These are phyloP conservation scores for Colletotrichum sidae DNA, from an alignment of 2,329 filamentous ascomycete genomes.

Conservation along the genomic window DNA sequence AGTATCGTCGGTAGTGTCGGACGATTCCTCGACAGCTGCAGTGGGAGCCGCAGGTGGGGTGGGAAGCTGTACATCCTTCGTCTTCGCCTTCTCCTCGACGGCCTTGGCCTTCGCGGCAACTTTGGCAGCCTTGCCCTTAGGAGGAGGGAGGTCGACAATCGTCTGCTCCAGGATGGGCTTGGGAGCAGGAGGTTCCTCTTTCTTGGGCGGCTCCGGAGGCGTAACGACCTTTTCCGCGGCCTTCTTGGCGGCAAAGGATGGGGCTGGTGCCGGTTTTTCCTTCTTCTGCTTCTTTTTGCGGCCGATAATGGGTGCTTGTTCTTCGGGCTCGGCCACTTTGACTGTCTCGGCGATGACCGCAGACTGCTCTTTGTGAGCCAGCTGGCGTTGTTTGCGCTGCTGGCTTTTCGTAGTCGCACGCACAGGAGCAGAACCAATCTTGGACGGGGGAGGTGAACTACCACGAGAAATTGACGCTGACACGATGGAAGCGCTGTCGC, in stretches of 20 bases:
- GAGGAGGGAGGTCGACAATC: conserved; percentile 37
- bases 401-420: conserved; percentile 81
- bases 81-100: conserved; percentile 37
- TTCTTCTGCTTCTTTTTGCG: conserved; percentile 91
- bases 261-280: conserved; percentile 60
- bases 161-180: conserved; percentile 42
- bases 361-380: conserved; percentile 73
- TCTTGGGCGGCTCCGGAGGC: conserved; percentile 35
- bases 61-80: conserved; percentile 17
- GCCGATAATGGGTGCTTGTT: conserved; percentile 79
- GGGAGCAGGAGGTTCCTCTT: conserved; percentile 31
- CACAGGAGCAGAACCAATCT: conserved; percentile 76
- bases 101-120: conserved; percentile 38
- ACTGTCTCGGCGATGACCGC: conserved; percentile 63
- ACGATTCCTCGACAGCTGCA: conserved; percentile 19
- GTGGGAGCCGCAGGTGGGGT: not conserved
- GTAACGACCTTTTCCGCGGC: conserved; percentile 23
- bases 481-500: conserved; percentile 81
- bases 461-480: conserved; percentile 79
- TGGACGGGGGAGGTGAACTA: conserved; percentile 73
- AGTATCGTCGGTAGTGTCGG: conserved; percentile 34
- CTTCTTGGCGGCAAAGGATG: conserved; percentile 39
- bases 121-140: conserved; percentile 40
- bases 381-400: conserved; percentile 80
- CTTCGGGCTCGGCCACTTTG: conserved; percentile 65